These are phyloP conservation scores for Amanita inopinata DNA, from an alignment of 768 basidiomycete species.

Conservation along the genomic window DNA sequence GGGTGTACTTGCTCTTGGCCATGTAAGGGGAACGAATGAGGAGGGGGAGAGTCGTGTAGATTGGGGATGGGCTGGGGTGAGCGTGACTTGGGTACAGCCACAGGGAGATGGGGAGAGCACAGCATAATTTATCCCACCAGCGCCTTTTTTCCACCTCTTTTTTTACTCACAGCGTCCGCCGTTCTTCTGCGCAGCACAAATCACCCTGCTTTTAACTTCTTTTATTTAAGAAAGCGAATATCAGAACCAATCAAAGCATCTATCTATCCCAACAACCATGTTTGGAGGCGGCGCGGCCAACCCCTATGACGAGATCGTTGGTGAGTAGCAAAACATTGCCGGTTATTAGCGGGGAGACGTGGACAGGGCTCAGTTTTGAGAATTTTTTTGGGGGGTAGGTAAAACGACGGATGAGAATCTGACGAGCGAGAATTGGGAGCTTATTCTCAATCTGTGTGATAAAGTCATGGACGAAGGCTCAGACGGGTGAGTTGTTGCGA, in stretches of 20 bases:
- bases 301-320: constrained; percentile 86
- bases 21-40: constrained; percentile 19
- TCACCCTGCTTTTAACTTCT: too few species aligned
- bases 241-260: too few species aligned
- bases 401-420: constrained; percentile 98
- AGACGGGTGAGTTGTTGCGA: constrained; percentile 50
- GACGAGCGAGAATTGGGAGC: constrained; percentile 92
- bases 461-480: constrained; percentile 89
- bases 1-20: constrained; percentile 41
- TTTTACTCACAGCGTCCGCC: too few species aligned
- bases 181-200: too few species aligned
- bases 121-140: too few species aligned
- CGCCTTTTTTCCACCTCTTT: too few species aligned
- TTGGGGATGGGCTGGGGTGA: constrained; percentile 12
- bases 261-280: constrained; percentile 33
- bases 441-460: constrained; percentile 90
- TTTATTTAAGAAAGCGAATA: too few species aligned
- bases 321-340: too few species aligned
- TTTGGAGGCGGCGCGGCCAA: constrained; percentile 61
- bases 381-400: constrained; percentile 38
- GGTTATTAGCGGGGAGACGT: too few species aligned
- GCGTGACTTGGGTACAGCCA: constrained; percentile 22
- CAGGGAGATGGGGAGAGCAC: too few species aligned
- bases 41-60: constrained; percentile 7
- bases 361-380: too few species aligned